Evolutionary conservation across 306 rosid species (phyloP).

Genomic region (Vicia faba): DNA sequence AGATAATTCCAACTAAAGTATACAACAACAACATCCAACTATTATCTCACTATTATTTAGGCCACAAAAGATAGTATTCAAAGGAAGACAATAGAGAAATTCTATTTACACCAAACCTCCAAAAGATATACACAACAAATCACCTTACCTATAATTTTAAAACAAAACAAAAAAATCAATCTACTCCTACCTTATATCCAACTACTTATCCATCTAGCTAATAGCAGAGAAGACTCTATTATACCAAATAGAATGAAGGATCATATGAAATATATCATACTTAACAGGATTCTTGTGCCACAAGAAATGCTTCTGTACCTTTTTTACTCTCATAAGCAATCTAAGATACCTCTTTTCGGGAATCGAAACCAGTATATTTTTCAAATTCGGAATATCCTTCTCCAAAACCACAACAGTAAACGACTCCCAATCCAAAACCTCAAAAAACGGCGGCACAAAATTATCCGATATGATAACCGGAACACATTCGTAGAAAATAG

Average conservation of each 20-base stretch:
- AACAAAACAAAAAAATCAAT: neutral
- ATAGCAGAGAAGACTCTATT: slow-evolving; percentile 61
- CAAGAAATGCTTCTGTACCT: slow-evolving; percentile 78
- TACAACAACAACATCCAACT: no score
- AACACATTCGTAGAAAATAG: slow-evolving; percentile 78
- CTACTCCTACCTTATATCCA: neutral
- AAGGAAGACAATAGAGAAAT: neutral
- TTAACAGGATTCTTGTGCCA: slow-evolving; percentile 77
- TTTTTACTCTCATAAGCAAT: slow-evolving; percentile 71
- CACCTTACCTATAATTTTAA: slow-evolving; percentile 1
- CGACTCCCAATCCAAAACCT: slow-evolving; percentile 79
- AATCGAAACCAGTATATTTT: slow-evolving; percentile 69
- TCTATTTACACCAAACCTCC: slow-evolving; percentile 22
- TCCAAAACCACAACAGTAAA: slow-evolving; percentile 83
- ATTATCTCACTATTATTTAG: no score
- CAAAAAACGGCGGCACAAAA: slow-evolving; percentile 82
- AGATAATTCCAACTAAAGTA: neutral
- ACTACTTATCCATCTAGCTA: slow-evolving; percentile 26
- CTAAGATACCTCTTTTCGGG: slow-evolving; percentile 57
- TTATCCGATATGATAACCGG: slow-evolving; percentile 88
- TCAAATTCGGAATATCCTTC: slow-evolving; percentile 79
- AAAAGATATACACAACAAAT: slow-evolving; percentile 33
- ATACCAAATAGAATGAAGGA: slow-evolving; percentile 85
- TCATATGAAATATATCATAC: slow-evolving; percentile 88
- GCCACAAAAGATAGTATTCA: no score